These are phyloP conservation scores for Trematosphaeria pertusa DNA, from an alignment of 2,329 filamentous ascomycete genomes.

Conservation along the genomic window DNA sequence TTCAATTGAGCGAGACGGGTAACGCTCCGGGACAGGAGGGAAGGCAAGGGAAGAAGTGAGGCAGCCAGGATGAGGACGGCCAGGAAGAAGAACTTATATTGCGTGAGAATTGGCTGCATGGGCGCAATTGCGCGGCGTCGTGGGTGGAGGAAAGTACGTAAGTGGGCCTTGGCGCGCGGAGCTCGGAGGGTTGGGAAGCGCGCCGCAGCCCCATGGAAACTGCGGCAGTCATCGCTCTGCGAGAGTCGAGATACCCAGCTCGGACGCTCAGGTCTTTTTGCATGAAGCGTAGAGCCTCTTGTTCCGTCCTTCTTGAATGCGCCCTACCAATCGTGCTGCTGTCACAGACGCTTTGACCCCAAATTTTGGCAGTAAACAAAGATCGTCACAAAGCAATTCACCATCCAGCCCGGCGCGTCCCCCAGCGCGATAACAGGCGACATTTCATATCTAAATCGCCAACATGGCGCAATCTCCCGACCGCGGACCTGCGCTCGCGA, in stretches of 20 bases:
- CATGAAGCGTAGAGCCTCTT: no score
- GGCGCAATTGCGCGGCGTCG: constrained; percentile 26
- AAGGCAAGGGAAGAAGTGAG: constrained; percentile 33
- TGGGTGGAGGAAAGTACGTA: constrained; percentile 7
- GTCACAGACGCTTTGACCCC: constrained; percentile 1
- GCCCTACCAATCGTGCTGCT: no score
- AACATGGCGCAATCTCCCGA: constrained; percentile 27
- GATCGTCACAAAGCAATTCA: constrained; percentile 18
- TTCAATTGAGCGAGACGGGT: constrained; percentile 39
- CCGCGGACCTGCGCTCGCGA: constrained; percentile 65
- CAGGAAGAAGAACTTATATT: constrained; percentile 39
- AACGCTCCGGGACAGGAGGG: constrained; percentile 36
- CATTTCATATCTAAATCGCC: background rate
- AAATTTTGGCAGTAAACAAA: constrained; percentile 30
- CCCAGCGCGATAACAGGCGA: no score
- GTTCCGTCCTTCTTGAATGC: no score
- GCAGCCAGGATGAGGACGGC: constrained; percentile 42
- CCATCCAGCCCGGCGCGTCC: background rate
- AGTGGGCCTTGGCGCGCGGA: constrained; percentile 10
- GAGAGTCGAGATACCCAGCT: no score
- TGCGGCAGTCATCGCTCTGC: constrained; percentile 3
- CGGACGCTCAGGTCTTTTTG: no score
- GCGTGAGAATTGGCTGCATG: constrained; percentile 32
- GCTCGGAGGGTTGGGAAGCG: constrained; percentile 10
- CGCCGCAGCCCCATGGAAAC: constrained; percentile 5